A percentile compares a stretch with the other conserved stretches of the same genome.
phyloP scores from a whole-genome alignment of 805 yeast species.

The Sugiyamaella marilandica region DNA sequence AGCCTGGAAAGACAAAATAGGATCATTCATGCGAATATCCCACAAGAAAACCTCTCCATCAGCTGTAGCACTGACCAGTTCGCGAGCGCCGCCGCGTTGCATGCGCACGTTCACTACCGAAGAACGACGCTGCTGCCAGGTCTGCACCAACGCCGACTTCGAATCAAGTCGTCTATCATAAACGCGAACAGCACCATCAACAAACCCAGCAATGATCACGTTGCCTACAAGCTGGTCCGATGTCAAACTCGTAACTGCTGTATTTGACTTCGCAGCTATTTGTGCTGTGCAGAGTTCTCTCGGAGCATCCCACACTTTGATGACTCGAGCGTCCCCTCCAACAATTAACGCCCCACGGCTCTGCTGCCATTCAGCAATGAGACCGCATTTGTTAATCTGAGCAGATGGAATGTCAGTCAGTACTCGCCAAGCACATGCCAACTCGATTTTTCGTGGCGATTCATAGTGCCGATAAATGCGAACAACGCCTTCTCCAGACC shows the following conservation, averaged over 20 bases:
- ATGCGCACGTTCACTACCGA: slow-evolving; percentile 71
- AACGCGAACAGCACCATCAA: slow-evolving; percentile 81
- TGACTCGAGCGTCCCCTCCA: slow-evolving; percentile 91
- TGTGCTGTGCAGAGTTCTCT: slow-evolving; percentile 81
- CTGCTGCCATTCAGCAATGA: slow-evolving; percentile 95
- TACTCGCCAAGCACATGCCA: slow-evolving; percentile 89
- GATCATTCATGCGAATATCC: slow-evolving; percentile 73
- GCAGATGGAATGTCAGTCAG: slow-evolving; percentile 78
- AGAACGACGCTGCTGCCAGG: slow-evolving; percentile 59
- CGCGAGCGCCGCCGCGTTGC: slow-evolving; percentile 96
- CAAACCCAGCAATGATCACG: slow-evolving; percentile 84
- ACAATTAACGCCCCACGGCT: slow-evolving; percentile 85
- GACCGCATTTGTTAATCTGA: slow-evolving; percentile 69
- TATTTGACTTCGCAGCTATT: slow-evolving; percentile 85
- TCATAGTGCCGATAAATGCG: slow-evolving; percentile 78
- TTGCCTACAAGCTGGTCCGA: slow-evolving; percentile 96
- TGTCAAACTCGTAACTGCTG: slow-evolving; percentile 82
- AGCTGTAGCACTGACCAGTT: slow-evolving; percentile 69
- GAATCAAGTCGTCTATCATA: slow-evolving; percentile 86
- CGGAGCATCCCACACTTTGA: slow-evolving; percentile 95
- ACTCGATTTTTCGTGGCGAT: slow-evolving; percentile 47
- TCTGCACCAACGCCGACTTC: slow-evolving; percentile 76
- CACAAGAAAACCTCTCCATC: slow-evolving; percentile 83
- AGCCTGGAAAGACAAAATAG: slow-evolving; percentile 65
- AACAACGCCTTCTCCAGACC: slow-evolving; percentile 92